These are phyloP conservation scores for Parasarocladium wereldwijsianum DNA, from an alignment of 2,329 filamentous ascomycete species.

Conservation along the genomic window DNA sequence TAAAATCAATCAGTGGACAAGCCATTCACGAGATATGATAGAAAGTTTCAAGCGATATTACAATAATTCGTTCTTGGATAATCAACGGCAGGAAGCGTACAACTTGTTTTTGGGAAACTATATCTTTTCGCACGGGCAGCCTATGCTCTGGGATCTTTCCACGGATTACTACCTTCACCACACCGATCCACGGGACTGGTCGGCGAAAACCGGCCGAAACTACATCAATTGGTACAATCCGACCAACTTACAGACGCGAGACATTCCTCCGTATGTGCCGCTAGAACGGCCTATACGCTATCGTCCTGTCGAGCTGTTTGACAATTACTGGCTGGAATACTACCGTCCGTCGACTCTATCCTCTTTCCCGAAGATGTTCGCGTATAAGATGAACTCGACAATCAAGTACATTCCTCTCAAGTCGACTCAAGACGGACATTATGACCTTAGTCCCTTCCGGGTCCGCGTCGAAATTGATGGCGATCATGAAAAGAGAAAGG, in stretches of 20 bases:
- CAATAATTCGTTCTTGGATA: constrained; percentile 95
- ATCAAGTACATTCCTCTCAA: constrained; percentile 70
- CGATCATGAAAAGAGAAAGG: constrained; percentile 45
- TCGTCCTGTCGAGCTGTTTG: constrained; percentile 47
- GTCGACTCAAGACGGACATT: constrained; percentile 55
- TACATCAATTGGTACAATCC: constrained; percentile 89
- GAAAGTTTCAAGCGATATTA: constrained; percentile 99
- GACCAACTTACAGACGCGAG: constrained; percentile 48
- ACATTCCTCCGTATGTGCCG: constrained; percentile 32
- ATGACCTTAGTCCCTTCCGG: constrained; percentile 79
- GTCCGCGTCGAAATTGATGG: constrained; percentile 53
- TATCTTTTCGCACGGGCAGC: constrained; percentile 71
- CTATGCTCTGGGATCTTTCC: constrained; percentile 90
- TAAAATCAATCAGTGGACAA: constrained; percentile 98
- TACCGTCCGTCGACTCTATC: constrained; percentile 81
- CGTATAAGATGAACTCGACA: constrained; percentile 83
- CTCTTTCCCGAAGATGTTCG: constrained; percentile 82
- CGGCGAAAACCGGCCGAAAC: constrained; percentile 43
- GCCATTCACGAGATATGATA: constrained; percentile 94
- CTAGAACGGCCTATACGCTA: constrained; percentile 20
- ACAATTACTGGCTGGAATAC: constrained; percentile 97
- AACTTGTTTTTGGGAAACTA: constrained; percentile 97
- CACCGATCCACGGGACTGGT: constrained; percentile 62
- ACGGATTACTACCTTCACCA: constrained; percentile 97
- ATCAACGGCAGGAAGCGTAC: constrained; percentile 94